These are phyloP conservation scores for Diospyros lotus DNA, from an alignment of 148 eudicot genomes.

Conservation along the genomic window DNA sequence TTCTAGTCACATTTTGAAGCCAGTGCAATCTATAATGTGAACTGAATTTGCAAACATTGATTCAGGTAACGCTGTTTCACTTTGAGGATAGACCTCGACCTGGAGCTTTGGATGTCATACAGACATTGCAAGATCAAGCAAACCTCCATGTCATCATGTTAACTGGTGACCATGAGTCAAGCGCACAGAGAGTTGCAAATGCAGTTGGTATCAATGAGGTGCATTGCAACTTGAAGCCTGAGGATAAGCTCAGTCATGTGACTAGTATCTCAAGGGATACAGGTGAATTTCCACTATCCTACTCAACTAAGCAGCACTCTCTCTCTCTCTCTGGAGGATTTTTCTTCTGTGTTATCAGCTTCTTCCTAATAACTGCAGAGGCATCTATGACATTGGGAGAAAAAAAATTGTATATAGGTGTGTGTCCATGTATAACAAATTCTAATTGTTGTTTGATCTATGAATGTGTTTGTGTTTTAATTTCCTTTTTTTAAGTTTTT, in stretches of 20 bases:
- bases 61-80: conserved; percentile 87
- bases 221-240: conserved; percentile 83
- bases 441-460: no score
- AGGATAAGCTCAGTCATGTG: conserved; percentile 95
- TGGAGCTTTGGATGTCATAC: conserved; percentile 65
- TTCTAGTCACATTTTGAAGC: neutral
- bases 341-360: neutral
- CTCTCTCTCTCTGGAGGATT: neutral
- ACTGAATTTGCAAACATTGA: neutral
- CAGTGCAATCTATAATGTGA: neutral
- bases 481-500: no score
- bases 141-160: conserved; percentile 86
- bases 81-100: conserved; percentile 91
- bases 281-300: conserved; percentile 28
- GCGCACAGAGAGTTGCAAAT: conserved; percentile 84
- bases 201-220: conserved; percentile 84
- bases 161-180: conserved; percentile 93
- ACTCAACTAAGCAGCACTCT: neutral
- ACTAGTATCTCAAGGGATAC: conserved; percentile 77
- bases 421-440: no score
- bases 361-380: no score
- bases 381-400: no score
- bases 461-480: no score
- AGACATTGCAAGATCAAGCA: conserved; percentile 51
- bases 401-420: no score